Conservation (phyloP, 306 rosid species). For the Castanea crenata region DNA sequence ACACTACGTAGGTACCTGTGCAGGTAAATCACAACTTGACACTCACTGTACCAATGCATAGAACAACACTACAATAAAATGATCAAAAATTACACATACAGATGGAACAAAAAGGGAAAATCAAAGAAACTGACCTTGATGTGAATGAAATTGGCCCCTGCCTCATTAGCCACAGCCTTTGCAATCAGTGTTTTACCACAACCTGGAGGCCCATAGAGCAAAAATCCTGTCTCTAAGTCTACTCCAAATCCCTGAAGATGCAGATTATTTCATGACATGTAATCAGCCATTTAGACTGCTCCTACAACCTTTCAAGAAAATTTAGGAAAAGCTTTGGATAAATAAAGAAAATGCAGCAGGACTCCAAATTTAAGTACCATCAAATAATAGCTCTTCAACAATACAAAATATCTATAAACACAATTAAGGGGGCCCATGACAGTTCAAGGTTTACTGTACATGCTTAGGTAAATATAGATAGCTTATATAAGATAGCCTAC, state of each 20-base stretch:
- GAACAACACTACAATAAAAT: neutral
- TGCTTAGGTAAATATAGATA: neutral
- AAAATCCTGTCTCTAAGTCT: constrained; percentile 71
- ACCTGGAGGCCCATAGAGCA: constrained; percentile 96
- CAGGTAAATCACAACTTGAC: neutral
- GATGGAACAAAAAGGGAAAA: neutral
- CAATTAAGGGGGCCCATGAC: neutral
- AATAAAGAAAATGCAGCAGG: neutral
- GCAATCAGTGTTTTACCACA: constrained; percentile 96
- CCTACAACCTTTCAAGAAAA: neutral
- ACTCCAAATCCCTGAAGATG: constrained; percentile 60
- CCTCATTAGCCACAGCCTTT: constrained; percentile 89
- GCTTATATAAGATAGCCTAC: too few species aligned
- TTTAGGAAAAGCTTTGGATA: neutral
- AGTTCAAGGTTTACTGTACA: neutral
- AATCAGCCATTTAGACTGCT: constrained; percentile 6
- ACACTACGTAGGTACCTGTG: too few species aligned
- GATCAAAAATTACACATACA: neutral
- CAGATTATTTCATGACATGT: constrained; percentile 16
- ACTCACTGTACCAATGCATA: neutral
- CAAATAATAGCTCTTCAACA: neutral
- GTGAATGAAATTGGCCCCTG: constrained; percentile 86
- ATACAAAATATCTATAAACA: neutral
- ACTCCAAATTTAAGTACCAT: neutral
- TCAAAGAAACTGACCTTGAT: constrained; percentile 45